Conservation (phyloP, 352 stramenopile genomes). For the Globisporangium echinulatum region DNA sequence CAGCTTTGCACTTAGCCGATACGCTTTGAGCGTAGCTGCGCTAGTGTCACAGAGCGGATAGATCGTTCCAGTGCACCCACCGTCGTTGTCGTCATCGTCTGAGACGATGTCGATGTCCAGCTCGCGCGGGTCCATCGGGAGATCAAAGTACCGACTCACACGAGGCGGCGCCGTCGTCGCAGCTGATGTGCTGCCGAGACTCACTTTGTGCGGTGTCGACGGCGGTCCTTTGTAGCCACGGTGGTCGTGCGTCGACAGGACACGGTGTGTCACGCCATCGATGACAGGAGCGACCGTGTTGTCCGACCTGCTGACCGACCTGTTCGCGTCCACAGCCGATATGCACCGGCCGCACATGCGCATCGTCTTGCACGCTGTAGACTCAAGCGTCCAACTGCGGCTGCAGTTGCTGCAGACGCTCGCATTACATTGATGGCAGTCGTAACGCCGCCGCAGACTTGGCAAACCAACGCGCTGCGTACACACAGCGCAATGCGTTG, state of each 20-base stretch:
- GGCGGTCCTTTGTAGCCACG: too few species aligned
- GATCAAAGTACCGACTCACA: slow-evolving; percentile 11
- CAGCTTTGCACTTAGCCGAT: neutral
- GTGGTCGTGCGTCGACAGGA: too few species aligned
- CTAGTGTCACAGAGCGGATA: neutral
- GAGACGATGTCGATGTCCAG: slow-evolving; percentile 1
- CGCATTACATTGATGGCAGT: slow-evolving; percentile 16
- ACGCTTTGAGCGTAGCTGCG: neutral
- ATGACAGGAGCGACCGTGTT: too few species aligned
- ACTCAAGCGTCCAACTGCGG: slow-evolving; percentile 6
- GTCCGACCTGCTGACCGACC: too few species aligned
- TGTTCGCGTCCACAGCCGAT: too few species aligned
- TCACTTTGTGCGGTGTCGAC: too few species aligned
- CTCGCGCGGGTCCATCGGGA: slow-evolving; percentile 12
- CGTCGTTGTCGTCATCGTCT: neutral
- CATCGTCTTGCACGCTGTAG: neutral
- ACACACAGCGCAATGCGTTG: slow-evolving; percentile 15
- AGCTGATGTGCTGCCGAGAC: too few species aligned
- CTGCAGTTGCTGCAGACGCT: slow-evolving; percentile 17
- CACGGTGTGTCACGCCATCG: too few species aligned
- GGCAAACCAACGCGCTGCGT: slow-evolving; percentile 13
- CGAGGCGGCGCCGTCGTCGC: neutral
- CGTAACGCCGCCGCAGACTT: slow-evolving; percentile 10
- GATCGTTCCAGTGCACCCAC: slow-evolving; percentile 2
- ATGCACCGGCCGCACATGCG: too few species aligned